These are phyloP conservation scores for Sanguinoderma infundibulare DNA, from an alignment of 1,284 basidiomycete species.

Conservation along the genomic window DNA sequence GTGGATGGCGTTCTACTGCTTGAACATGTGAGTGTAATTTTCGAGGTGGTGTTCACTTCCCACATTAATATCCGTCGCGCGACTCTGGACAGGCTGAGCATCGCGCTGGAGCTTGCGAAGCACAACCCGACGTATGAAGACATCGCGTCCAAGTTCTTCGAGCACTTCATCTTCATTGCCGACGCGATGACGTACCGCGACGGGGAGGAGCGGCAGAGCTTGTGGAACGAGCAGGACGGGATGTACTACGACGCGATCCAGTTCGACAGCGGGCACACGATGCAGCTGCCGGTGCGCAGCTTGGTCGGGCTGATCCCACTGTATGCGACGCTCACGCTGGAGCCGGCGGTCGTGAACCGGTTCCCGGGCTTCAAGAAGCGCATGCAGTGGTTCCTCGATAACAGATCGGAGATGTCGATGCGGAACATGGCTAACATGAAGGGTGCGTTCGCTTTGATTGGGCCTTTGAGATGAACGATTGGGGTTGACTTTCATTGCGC, in stretches of 20 bases:
- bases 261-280: slow-evolving; percentile 83
- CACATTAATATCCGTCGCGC: neutral
- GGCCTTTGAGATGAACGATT: slow-evolving; percentile 4
- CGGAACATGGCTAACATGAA: slow-evolving; percentile 98
- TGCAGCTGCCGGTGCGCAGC: slow-evolving; percentile 91
- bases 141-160: slow-evolving; percentile 99
- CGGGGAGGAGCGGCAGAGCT: slow-evolving; percentile 62
- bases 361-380: slow-evolving; percentile 98
- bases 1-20: slow-evolving; percentile 99
- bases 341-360: slow-evolving; percentile 86
- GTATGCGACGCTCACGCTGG: slow-evolving; percentile 93
- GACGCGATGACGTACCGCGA: slow-evolving; percentile 96
- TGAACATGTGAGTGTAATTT: slow-evolving; percentile 77
- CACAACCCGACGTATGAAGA: slow-evolving; percentile 98
- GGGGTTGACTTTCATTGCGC: neutral
- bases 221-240: slow-evolving; percentile 97
- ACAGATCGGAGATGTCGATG: slow-evolving; percentile 84
- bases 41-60: neutral
- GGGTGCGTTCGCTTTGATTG: slow-evolving; percentile 45
- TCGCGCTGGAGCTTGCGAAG: slow-evolving; percentile 96
- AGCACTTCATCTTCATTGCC: slow-evolving; percentile 96
- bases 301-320: slow-evolving; percentile 96
- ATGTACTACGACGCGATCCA: slow-evolving; percentile 98
- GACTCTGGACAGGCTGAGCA: slow-evolving; percentile 74
- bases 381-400: slow-evolving; percentile 98